Percentiles rank a stretch among this genome's conserved stretches.
These are phyloP conservation scores for Wolfiporia cocos DNA, from an alignment of 1,284 basidiomycete genomes.

Conservation along the genomic window DNA sequence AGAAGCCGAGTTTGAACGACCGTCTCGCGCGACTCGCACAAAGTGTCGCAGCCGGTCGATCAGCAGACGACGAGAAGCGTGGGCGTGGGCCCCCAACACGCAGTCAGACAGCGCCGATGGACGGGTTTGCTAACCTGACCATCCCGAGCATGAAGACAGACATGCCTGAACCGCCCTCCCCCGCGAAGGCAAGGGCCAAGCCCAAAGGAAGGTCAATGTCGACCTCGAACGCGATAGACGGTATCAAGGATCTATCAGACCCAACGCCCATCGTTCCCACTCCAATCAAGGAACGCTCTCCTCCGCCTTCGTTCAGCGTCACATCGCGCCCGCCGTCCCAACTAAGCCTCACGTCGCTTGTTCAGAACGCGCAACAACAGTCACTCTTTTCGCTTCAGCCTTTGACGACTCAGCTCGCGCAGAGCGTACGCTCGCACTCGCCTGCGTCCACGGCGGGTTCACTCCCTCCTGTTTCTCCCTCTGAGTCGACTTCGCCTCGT, in stretches of 20 bases:
- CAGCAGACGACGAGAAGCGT: slow-evolving; percentile 9
- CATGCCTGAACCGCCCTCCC: slow-evolving; percentile 10
- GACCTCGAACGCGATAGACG: slow-evolving; percentile 20
- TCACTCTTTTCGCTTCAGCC: too few species aligned
- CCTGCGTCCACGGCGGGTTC: too few species aligned
- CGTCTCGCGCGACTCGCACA: slow-evolving; percentile 23
- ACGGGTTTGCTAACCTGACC: slow-evolving; percentile 11
- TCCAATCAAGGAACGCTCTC: slow-evolving; percentile 54
- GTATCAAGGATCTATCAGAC: slow-evolving; percentile 18
- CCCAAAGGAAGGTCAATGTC: slow-evolving; percentile 21
- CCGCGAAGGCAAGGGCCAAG: slow-evolving; percentile 12
- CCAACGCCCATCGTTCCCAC: slow-evolving; percentile 49
- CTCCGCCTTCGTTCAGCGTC: slow-evolving; percentile 60
- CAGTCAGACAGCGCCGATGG: slow-evolving; percentile 22
- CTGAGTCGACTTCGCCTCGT: not conserved
- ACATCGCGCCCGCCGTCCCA: slow-evolving; percentile 49
- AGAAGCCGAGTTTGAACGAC: slow-evolving; percentile 25
- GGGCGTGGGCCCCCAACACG: slow-evolving; percentile 15
- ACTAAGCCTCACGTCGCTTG: slow-evolving; percentile 14
- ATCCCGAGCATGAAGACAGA: slow-evolving; percentile 3
- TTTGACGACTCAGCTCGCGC: slow-evolving; percentile 5
- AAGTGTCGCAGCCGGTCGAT: slow-evolving; percentile 12
- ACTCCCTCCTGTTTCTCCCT: too few species aligned
- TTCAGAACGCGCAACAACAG: slow-evolving; percentile 4
- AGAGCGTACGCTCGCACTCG: not conserved